Evolutionary conservation across 164 flowering plant species (phyloP).

Genomic region (Nymphaea colorata): DNA sequence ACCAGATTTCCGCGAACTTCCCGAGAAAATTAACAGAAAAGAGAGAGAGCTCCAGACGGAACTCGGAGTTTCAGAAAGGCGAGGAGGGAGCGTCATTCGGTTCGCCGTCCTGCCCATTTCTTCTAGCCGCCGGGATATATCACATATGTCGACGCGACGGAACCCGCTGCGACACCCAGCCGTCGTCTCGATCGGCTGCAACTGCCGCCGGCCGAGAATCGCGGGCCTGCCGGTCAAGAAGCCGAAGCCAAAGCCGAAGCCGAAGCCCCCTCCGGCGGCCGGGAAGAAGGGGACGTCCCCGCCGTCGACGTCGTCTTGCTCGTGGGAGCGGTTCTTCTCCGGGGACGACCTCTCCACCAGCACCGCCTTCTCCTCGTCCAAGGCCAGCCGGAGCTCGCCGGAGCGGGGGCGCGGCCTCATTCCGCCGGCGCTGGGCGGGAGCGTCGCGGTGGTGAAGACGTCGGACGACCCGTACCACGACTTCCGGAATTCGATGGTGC

Average conservation of each 20-base stretch:
- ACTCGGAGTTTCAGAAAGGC: too few species aligned
- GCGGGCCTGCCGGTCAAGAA: slow-evolving; percentile 25
- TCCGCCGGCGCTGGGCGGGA: slow-evolving; percentile 18
- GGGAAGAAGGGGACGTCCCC: not conserved
- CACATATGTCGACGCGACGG: slow-evolving; percentile 8
- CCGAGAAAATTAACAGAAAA: too few species aligned
- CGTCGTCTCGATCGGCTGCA: slow-evolving; percentile 44
- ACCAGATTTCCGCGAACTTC: too few species aligned
- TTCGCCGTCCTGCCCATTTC: not conserved
- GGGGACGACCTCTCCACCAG: slow-evolving; percentile 6
- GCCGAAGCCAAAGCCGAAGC: slow-evolving; percentile 18
- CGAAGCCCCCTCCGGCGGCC: slow-evolving; percentile 18
- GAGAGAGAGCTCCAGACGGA: too few species aligned
- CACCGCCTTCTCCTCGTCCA: slow-evolving; percentile 5
- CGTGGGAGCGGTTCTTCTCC: slow-evolving; percentile 11
- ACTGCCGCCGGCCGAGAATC: slow-evolving; percentile 46
- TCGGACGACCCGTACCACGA: slow-evolving; percentile 59
- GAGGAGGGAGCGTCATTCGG: too few species aligned
- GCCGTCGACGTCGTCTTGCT: slow-evolving; percentile 14
- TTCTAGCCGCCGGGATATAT: not conserved
- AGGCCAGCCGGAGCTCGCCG: slow-evolving; percentile 2
- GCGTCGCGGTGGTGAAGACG: slow-evolving; percentile 56
- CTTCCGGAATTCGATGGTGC: slow-evolving; percentile 60
- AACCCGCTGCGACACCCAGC: slow-evolving; percentile 29
- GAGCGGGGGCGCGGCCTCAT: not conserved